These are phyloP conservation scores for Astragalus glycyphyllos DNA, from an alignment of 306 rosid genomes.

Conservation along the genomic window DNA sequence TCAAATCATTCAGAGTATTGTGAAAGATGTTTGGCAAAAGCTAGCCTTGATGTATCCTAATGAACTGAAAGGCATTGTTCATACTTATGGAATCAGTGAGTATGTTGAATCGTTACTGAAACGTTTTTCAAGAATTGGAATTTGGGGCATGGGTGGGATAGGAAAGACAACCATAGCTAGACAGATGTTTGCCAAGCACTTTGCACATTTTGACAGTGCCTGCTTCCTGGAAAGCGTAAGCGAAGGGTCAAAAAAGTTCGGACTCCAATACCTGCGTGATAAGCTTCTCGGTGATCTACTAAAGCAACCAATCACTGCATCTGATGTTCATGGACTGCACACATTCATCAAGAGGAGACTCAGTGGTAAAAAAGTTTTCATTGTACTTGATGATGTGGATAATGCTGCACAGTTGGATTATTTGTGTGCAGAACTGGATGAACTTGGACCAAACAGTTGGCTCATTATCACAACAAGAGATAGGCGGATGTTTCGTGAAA, in stretches of 20 bases:
- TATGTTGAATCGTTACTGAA: background rate
- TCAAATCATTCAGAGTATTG: slow-evolving; percentile 13
- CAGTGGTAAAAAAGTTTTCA: slow-evolving; percentile 8
- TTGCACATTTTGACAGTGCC: slow-evolving; percentile 25
- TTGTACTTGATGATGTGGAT: slow-evolving; percentile 41
- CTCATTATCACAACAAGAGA: slow-evolving; percentile 36
- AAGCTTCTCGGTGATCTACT: slow-evolving; percentile 22
- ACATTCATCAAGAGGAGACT: slow-evolving; percentile 11
- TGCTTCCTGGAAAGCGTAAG: slow-evolving; percentile 37
- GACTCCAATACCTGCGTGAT: slow-evolving; percentile 1
- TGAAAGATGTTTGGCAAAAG: slow-evolving; percentile 13
- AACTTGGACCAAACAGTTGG: background rate
- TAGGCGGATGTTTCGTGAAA: background rate
- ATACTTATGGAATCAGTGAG: background rate
- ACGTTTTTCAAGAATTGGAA: slow-evolving; percentile 20
- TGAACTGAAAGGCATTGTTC: slow-evolving; percentile 22
- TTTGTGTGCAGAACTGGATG: background rate
- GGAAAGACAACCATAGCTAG: slow-evolving; percentile 39
- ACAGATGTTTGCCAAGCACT: slow-evolving; percentile 32
- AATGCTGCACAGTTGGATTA: background rate
- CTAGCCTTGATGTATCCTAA: background rate
- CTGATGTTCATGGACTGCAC: background rate
- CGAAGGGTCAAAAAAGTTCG: slow-evolving; percentile 13
- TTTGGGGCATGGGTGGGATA: slow-evolving; percentile 47
- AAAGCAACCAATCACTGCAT: background rate